Conservation (phyloP, 2,329 filamentous ascomycete genomes). For the Penicillium paneum region DNA sequence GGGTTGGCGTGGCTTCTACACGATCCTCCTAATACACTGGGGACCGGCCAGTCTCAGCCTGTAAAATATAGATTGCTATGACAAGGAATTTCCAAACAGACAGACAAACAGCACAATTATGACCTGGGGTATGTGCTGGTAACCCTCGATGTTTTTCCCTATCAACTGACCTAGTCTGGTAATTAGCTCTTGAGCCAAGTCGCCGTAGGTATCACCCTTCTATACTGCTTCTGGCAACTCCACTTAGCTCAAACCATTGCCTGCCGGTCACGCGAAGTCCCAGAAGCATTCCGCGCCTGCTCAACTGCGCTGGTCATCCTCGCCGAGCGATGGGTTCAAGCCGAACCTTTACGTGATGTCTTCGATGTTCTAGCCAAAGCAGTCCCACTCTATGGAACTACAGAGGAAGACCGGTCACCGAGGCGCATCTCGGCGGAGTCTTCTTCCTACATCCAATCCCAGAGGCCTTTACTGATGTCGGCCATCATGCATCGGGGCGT, state of each 20-base stretch:
- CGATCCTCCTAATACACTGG: slow-evolving; percentile 13
- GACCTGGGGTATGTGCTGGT: slow-evolving; percentile 12
- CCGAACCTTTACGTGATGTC: slow-evolving; percentile 15
- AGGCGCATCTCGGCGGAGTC: slow-evolving; percentile 5
- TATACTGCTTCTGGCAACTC: slow-evolving; percentile 20
- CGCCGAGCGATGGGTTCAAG: slow-evolving; percentile 15
- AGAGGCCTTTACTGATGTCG: slow-evolving; percentile 1
- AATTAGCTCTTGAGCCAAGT: slow-evolving; percentile 18
- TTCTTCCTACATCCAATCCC: slow-evolving; percentile 1
- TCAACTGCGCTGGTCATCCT: slow-evolving; percentile 16
- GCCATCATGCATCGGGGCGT: slow-evolving; percentile 13
- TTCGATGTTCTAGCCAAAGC: slow-evolving; percentile 13
- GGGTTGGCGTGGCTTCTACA: slow-evolving; percentile 20
- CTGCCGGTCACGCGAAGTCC: slow-evolving; percentile 4
- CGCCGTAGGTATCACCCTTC: slow-evolving; percentile 12
- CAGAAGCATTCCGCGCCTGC: slow-evolving; percentile 14
- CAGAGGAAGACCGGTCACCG: background rate
- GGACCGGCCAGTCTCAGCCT: slow-evolving; percentile 9
- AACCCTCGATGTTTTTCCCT: background rate
- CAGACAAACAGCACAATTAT: slow-evolving; percentile 17
- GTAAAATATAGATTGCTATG: slow-evolving; percentile 8
- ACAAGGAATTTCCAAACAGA: slow-evolving; percentile 18
- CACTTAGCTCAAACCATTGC: background rate
- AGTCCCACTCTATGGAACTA: slow-evolving; percentile 1
- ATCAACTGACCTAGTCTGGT: background rate